A percentile compares a stretch with the other conserved stretches of the same genome.
Evolutionary conservation across 495 filamentous ascomycete species (phyloP).

Genomic region (Neurospora intermedia): DNA sequence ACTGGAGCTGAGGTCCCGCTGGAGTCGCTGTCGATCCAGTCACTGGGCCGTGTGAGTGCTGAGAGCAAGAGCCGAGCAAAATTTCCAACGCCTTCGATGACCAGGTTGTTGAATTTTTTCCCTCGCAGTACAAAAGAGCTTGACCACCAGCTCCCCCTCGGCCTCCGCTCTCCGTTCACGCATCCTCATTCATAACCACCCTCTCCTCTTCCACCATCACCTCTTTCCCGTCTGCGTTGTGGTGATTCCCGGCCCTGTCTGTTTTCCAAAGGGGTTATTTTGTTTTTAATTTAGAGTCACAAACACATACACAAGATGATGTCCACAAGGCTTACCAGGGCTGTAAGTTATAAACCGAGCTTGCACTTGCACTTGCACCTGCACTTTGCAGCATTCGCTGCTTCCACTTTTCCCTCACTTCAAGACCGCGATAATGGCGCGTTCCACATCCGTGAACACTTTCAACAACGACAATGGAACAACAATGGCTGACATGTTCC

Average conservation of each 20-base stretch:
- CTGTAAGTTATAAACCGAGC: conserved; percentile 41
- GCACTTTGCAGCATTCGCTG: background rate
- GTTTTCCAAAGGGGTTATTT: conserved; percentile 15
- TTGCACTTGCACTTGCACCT: background rate
- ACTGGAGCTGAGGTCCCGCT: background rate
- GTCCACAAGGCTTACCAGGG: conserved; percentile 51
- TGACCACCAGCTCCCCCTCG: conserved; percentile 8
- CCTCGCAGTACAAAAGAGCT: conserved; percentile 13
- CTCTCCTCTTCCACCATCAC: conserved; percentile 11
- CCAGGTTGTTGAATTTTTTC: conserved; percentile 32
- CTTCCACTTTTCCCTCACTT: conserved; percentile 8
- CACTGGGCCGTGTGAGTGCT: background rate
- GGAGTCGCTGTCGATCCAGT: background rate
- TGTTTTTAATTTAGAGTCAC: conserved; percentile 24
- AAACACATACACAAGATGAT: conserved; percentile 46
- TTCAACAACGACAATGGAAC: conserved; percentile 1
- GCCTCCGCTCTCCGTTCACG: conserved; percentile 12
- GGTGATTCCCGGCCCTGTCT: conserved; percentile 11
- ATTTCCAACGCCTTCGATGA: conserved; percentile 25
- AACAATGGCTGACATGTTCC: background rate
- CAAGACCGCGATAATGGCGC: background rate
- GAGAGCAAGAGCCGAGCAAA: conserved; percentile 10
- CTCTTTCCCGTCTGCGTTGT: conserved; percentile 25
- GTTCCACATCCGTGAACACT: conserved; percentile 2
- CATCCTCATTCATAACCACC: conserved; percentile 16